Conservation (phyloP, 2,329 filamentous ascomycete genomes). For the Aspergillus unguis region DNA sequence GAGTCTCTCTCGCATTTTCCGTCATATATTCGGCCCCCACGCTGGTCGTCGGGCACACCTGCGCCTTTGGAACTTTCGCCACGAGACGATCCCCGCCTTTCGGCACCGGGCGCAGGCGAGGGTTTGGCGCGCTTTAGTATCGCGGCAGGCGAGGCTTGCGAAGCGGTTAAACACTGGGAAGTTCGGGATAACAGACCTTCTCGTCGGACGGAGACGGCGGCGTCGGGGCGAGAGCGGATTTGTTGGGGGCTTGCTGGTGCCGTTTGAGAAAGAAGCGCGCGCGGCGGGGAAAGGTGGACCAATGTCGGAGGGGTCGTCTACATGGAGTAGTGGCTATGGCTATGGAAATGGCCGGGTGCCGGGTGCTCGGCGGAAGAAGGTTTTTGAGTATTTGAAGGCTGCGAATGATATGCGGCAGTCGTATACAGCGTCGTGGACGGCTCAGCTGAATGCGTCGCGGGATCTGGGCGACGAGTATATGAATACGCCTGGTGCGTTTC, state of each 20-base stretch:
- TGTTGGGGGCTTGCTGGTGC: constrained; percentile 8
- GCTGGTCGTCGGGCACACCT: constrained; percentile 62
- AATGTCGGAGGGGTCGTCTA: constrained; percentile 25
- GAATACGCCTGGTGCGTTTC: constrained; percentile 71
- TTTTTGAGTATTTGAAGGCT: constrained; percentile 69
- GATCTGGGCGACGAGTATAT: constrained; percentile 46
- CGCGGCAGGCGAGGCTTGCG: constrained; percentile 57
- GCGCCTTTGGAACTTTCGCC: constrained; percentile 65
- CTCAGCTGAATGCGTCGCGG: constrained; percentile 42
- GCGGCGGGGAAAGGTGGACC: constrained; percentile 16
- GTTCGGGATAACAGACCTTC: constrained; percentile 24
- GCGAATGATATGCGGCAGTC: constrained; percentile 69
- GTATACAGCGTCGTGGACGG: constrained; percentile 56
- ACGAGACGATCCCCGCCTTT: constrained; percentile 69
- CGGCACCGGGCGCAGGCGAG: constrained; percentile 70
- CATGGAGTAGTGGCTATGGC: constrained; percentile 13
- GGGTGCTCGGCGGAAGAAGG: constrained; percentile 71
- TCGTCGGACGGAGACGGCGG: constrained; percentile 25
- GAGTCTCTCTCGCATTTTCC: constrained; percentile 51
- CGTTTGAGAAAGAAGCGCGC: constrained; percentile 14
- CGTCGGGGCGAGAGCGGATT: constrained; percentile 16
- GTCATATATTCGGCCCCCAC: constrained; percentile 62
- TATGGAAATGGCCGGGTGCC: constrained; percentile 45
- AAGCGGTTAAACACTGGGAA: constrained; percentile 39
- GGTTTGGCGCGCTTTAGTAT: constrained; percentile 71